A percentile compares a stretch with the other conserved stretches of the same genome.
These are phyloP conservation scores for Areca catechu DNA, from an alignment of 176 grass and related monocot genomes.

Conservation along the genomic window DNA sequence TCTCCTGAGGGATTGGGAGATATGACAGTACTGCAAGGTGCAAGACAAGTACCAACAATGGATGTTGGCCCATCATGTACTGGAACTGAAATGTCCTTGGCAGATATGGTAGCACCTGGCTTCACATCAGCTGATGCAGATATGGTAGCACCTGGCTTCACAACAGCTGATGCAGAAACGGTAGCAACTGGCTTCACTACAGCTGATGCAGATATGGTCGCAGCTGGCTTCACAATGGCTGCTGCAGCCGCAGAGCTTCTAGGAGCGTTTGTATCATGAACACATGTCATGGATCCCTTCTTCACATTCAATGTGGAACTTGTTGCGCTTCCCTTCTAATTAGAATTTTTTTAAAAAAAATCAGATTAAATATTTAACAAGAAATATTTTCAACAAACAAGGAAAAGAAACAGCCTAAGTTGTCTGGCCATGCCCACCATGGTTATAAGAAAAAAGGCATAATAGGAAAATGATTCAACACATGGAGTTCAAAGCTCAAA, in stretches of 20 bases:
- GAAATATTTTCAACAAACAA: too few species aligned
- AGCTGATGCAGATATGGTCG: too few species aligned
- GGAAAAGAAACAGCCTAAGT: too few species aligned
- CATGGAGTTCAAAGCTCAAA: too few species aligned
- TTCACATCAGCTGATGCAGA: too few species aligned
- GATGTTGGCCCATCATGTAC: conserved; percentile 10
- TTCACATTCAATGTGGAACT: conserved; percentile 31
- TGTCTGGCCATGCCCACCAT: too few species aligned
- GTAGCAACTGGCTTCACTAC: too few species aligned
- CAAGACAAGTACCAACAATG: conserved; percentile 18
- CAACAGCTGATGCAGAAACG: too few species aligned
- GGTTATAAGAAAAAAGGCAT: too few species aligned
- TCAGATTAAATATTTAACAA: conserved; percentile 1
- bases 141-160: too few species aligned
- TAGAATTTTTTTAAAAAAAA: background rate
- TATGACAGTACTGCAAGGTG: conserved; percentile 35
- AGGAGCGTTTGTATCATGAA: conserved; percentile 12
- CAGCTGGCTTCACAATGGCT: conserved; percentile 24
- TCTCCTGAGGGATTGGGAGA: conserved; percentile 53
- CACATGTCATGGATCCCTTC: conserved; percentile 35
- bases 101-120: background rate
- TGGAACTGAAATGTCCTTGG: conserved; percentile 1
- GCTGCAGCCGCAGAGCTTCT: conserved; percentile 21
- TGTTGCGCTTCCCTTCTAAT: conserved; percentile 39
- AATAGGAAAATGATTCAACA: too few species aligned